Conservation (phyloP, 352 stramenopile species). For the Phytopythium helicoides region DNA sequence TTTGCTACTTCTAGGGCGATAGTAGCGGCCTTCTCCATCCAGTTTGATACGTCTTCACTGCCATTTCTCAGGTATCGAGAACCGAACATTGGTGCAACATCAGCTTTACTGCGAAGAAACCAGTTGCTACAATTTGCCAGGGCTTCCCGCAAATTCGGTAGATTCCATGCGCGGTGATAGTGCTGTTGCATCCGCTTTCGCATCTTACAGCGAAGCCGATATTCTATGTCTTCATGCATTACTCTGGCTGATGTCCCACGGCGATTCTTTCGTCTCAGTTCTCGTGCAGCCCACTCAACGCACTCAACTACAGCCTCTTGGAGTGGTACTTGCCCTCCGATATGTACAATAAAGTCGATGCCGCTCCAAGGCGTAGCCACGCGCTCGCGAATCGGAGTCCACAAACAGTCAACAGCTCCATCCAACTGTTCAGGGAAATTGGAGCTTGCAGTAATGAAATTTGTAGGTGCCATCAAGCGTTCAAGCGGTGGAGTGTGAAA, state of each 20-base stretch:
- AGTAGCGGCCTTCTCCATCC: conserved; percentile 11
- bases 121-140: conserved; percentile 63
- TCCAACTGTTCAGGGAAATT: conserved; percentile 70
- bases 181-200: conserved; percentile 69
- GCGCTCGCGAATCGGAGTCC: conserved; percentile 42
- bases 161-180: conserved; percentile 62
- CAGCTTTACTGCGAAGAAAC: conserved; percentile 54
- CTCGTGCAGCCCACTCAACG: conserved; percentile 46
- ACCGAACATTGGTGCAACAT: conserved; percentile 61
- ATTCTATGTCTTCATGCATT: conserved; percentile 1
- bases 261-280: conserved; percentile 15
- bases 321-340: conserved; percentile 73
- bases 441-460: conserved; percentile 62
- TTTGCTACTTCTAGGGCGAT: conserved; percentile 51
- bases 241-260: not conserved
- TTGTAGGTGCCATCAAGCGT: conserved; percentile 18
- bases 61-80: not conserved
- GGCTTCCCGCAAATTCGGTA: conserved; percentile 59
- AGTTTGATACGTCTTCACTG: not conserved
- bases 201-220: conserved; percentile 28
- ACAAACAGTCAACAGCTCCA: conserved; percentile 51
- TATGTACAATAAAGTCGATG: conserved; percentile 66
- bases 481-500: conserved; percentile 52
- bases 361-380: conserved; percentile 60
- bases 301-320: conserved; percentile 67